These are phyloP conservation scores for Fusarium sp. DNA, from an alignment of 2,329 filamentous ascomycete genomes.

Conservation along the genomic window DNA sequence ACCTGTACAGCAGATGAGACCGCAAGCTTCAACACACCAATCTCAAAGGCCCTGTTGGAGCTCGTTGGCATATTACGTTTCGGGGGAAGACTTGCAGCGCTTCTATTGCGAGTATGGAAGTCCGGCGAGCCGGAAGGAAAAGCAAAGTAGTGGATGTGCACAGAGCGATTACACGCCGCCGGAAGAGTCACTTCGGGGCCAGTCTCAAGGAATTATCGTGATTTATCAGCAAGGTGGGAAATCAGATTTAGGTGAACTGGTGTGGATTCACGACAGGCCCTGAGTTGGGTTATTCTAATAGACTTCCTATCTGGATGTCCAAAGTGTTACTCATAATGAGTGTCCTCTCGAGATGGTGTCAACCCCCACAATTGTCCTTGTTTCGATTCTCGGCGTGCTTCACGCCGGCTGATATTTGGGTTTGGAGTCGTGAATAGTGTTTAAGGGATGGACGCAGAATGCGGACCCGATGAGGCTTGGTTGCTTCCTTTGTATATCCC, in stretches of 20 bases:
- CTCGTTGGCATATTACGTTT: background rate
- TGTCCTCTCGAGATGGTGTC: conserved; percentile 23
- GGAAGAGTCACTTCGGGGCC: conserved; percentile 25
- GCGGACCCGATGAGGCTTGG: conserved; percentile 30
- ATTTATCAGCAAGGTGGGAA: conserved; percentile 29
- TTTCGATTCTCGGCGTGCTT: conserved; percentile 32
- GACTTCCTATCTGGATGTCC: conserved; percentile 10
- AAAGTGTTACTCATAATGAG: conserved; percentile 30
- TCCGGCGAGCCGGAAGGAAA: conserved; percentile 3
- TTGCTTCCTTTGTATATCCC: conserved; percentile 21
- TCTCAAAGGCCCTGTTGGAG: background rate
- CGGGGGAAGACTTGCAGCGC: conserved; percentile 3
- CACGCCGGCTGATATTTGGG: conserved; percentile 25
- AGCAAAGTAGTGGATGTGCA: conserved; percentile 30
- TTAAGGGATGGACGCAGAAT: conserved; percentile 8
- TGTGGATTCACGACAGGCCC: background rate
- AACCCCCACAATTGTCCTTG: conserved; percentile 24
- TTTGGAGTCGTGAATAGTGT: conserved; percentile 28
- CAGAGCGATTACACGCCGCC: conserved; percentile 13
- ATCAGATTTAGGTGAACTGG: background rate
- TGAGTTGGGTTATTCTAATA: background rate
- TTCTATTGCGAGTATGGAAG: conserved; percentile 16
- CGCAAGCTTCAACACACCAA: background rate
- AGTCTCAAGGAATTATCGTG: conserved; percentile 2
- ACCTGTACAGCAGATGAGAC: background rate